These are phyloP conservation scores for Pseudogymnoascus sp. DNA, from an alignment of 2,329 filamentous ascomycete genomes.

Conservation along the genomic window DNA sequence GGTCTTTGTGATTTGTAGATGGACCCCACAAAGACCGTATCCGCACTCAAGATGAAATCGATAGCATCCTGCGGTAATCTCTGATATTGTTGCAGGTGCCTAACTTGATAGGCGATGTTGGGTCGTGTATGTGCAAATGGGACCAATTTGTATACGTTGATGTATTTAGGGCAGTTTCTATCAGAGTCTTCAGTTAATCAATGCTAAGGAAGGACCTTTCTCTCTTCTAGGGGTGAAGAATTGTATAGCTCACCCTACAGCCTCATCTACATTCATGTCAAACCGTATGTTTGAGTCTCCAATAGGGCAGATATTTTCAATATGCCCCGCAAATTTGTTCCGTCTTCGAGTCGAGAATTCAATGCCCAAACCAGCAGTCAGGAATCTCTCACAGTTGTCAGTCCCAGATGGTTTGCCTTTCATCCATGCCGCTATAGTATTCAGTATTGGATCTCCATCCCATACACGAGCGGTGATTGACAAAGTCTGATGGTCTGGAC, in stretches of 20 bases:
- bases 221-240: background rate
- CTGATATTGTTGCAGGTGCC: background rate
- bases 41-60: background rate
- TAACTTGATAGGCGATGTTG: background rate
- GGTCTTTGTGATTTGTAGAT: background rate
- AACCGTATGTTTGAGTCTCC: background rate
- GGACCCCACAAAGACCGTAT: background rate
- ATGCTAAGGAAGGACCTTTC: background rate
- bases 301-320: conserved; percentile 5
- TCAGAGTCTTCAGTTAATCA: background rate
- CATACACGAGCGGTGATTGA: background rate
- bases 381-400: conserved; percentile 1
- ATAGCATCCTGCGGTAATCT: background rate
- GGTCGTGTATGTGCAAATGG: background rate
- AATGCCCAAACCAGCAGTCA: conserved; percentile 20
- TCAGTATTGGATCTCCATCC: conserved; percentile 6
- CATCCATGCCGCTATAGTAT: background rate
- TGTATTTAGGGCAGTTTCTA: conserved; percentile 11
- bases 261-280: background rate
- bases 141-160: background rate
- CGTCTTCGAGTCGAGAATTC: conserved; percentile 20
- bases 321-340: conserved; percentile 20
- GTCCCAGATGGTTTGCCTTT: background rate
- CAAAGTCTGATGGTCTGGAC: conserved; percentile 10
- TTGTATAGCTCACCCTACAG: background rate